These are phyloP conservation scores for Xylaria grammica DNA, from an alignment of 495 filamentous ascomycete species.

Conservation along the genomic window DNA sequence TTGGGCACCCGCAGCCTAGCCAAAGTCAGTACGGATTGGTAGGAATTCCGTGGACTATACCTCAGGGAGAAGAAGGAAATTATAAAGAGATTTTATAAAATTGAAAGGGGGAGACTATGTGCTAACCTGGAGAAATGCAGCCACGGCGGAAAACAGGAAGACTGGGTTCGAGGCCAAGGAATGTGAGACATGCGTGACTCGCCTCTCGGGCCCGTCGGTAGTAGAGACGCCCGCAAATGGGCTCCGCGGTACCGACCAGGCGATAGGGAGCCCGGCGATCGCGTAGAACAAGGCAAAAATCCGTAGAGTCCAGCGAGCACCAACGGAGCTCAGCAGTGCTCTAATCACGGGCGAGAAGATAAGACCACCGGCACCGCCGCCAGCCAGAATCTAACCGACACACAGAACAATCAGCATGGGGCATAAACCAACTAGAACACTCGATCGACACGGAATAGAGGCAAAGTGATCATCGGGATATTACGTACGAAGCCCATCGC, in stretches of 20 bases:
- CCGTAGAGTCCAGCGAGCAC: slow-evolving; percentile 59
- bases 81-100: neutral
- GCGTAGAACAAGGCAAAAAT: slow-evolving; percentile 54
- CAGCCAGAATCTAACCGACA: slow-evolving; percentile 41
- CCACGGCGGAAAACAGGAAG: slow-evolving; percentile 49
- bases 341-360: slow-evolving; percentile 53
- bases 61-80: too few relatives aligned
- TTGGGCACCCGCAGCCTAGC: slow-evolving; percentile 44
- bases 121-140: slow-evolving; percentile 50
- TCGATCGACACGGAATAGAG: neutral
- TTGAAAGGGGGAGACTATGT: slow-evolving; percentile 13
- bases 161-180: slow-evolving; percentile 44
- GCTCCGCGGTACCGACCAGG: slow-evolving; percentile 49
- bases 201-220: slow-evolving; percentile 27
- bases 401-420: neutral
- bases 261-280: slow-evolving; percentile 51
- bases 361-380: slow-evolving; percentile 52
- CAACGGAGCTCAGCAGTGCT: slow-evolving; percentile 54
- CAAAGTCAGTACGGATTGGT: neutral
- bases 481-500: slow-evolving; percentile 53
- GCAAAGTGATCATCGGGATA: slow-evolving; percentile 27
- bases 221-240: slow-evolving; percentile 34
- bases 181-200: slow-evolving; percentile 48
- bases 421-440: neutral
- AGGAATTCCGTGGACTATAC: too few relatives aligned